phyloP scores from a whole-genome alignment of 176 grass and related monocot species.

The Miscanthus lutarioriparius region DNA sequence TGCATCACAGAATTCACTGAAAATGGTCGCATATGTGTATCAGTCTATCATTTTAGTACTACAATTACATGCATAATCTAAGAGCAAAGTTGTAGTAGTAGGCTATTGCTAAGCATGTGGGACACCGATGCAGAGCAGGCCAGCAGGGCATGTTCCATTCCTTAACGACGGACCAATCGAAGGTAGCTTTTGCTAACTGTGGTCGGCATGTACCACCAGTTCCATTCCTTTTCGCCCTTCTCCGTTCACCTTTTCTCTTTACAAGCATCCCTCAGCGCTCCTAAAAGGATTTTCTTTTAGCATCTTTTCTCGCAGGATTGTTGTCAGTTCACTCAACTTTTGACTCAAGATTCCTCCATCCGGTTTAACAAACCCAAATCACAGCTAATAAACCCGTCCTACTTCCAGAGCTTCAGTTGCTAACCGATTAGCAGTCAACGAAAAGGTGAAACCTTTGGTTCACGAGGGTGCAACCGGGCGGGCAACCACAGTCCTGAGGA shows the following conservation, averaged over 20 bases:
- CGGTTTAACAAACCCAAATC: slow-evolving; percentile 42
- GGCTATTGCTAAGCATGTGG: slow-evolving; percentile 34
- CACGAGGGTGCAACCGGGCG: slow-evolving; percentile 21
- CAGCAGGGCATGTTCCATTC: slow-evolving; percentile 39
- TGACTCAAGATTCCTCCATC: slow-evolving; percentile 49
- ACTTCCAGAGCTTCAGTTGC: slow-evolving; percentile 18
- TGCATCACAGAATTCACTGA: neutral
- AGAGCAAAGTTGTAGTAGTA: neutral
- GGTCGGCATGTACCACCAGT: neutral
- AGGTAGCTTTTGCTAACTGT: slow-evolving; percentile 33
- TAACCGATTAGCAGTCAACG: slow-evolving; percentile 41
- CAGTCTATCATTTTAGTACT: neutral
- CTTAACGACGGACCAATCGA: slow-evolving; percentile 28
- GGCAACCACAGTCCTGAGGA: neutral
- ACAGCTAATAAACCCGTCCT: slow-evolving; percentile 28
- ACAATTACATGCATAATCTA: neutral
- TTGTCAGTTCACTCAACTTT: slow-evolving; percentile 48
- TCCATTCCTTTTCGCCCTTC: slow-evolving; percentile 7
- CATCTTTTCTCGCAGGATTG: slow-evolving; percentile 32
- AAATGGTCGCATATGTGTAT: neutral
- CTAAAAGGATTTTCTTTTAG: neutral
- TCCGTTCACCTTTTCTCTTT: slow-evolving; percentile 29
- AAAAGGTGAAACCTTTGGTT: slow-evolving; percentile 24
- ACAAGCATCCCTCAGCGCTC: slow-evolving; percentile 30
- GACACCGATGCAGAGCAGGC: slow-evolving; percentile 12